Evolutionary conservation across 441 rosid genomes (phyloP).

Genomic region (Kokia cookei): DNA sequence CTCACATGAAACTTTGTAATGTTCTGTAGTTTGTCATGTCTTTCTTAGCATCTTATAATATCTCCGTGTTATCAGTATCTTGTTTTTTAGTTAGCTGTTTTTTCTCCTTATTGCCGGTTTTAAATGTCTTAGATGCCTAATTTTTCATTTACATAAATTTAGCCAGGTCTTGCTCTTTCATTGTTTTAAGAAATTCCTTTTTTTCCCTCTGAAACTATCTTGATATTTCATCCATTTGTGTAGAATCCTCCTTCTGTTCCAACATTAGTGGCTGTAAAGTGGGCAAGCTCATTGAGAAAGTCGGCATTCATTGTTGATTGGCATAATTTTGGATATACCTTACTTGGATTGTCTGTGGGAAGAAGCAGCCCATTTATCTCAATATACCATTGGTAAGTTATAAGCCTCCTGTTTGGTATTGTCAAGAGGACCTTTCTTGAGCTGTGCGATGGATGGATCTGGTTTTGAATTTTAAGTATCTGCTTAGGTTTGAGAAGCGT

Average conservation of each 20-base stretch:
- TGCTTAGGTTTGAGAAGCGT: constrained; percentile 67
- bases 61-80: not conserved
- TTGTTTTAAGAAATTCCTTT: not conserved
- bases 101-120: not conserved
- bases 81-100: not conserved
- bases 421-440: not conserved
- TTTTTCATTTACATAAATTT: not conserved
- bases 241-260: constrained; percentile 99
- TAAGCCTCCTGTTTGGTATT: not conserved
- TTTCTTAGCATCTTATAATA: not conserved
- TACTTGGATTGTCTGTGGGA: constrained; percentile 82
- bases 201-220: not conserved
- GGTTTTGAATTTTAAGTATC: constrained; percentile 9
- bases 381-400: constrained; percentile 66
- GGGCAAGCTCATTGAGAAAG: constrained; percentile 80
- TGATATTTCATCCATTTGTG: constrained; percentile 12
- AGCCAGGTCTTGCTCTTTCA: not conserved
- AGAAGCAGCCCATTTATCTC: constrained; percentile 76
- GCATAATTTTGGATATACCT: constrained; percentile 97
- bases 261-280: constrained; percentile 75
- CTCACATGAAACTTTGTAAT: not conserved
- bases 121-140: not conserved
- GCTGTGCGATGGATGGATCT: not conserved
- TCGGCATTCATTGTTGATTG: constrained; percentile 82
- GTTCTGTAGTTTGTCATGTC: not conserved